Percentiles rank a stretch among this genome's conserved stretches.
These are phyloP conservation scores for Yamadazyma spencermartinsiae DNA, from an alignment of 1,139 yeast species.

Conservation along the genomic window DNA sequence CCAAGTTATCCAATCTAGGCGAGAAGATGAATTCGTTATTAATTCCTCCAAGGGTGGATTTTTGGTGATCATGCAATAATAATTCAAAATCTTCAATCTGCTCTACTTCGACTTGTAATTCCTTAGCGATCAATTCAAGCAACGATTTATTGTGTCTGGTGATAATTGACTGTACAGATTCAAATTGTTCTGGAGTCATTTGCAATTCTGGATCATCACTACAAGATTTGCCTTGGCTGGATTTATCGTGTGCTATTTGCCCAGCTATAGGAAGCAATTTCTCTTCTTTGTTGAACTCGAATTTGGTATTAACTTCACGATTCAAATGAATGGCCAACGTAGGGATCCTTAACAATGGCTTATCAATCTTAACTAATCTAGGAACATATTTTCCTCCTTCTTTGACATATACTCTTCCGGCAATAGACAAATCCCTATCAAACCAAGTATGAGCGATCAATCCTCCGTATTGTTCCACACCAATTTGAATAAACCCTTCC, in stretches of 20 bases:
- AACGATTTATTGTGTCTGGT: constrained; percentile 77
- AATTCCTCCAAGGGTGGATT: constrained; percentile 81
- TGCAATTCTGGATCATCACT: constrained; percentile 47
- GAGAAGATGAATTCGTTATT: constrained; percentile 89
- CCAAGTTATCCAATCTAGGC: constrained; percentile 90
- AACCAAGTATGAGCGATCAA: constrained; percentile 93
- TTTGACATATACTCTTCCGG: constrained; percentile 79
- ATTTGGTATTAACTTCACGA: constrained; percentile 71
- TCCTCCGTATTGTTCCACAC: constrained; percentile 95
- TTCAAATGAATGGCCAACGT: constrained; percentile 92
- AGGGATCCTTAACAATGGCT: constrained; percentile 87
- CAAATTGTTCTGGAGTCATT: constrained; percentile 55
- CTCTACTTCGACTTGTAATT: constrained; percentile 46
- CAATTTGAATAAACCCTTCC: constrained; percentile 86
- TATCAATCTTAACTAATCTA: constrained; percentile 72
- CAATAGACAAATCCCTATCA: constrained; percentile 88
- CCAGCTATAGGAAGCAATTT: constrained; percentile 89
- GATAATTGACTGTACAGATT: constrained; percentile 63
- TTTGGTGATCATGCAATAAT: constrained; percentile 83
- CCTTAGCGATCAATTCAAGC: constrained; percentile 66
- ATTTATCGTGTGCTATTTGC: constrained; percentile 33
- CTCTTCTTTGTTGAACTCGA: constrained; percentile 88
- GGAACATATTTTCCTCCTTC: constrained; percentile 55
- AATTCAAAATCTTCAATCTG: constrained; percentile 89
- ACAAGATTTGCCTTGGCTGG: too few species aligned